Conservation (phyloP, 2,329 filamentous ascomycete species). For the Xylariomycetidae sp. region DNA sequence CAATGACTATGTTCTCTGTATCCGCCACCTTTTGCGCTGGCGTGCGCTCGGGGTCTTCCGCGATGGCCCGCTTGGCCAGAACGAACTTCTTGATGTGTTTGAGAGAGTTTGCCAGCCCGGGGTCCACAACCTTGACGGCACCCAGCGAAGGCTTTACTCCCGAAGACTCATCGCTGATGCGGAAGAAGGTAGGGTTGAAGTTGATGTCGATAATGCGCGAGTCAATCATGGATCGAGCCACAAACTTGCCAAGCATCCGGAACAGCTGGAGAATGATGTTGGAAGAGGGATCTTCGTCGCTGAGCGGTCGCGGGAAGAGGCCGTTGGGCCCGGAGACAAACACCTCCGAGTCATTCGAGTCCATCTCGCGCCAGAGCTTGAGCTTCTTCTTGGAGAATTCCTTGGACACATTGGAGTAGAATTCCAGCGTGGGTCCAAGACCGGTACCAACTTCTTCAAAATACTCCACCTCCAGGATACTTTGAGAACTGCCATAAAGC, state of each 20-base stretch:
- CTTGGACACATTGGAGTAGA: constrained; percentile 94
- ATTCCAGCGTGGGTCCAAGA: constrained; percentile 89
- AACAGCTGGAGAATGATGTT: constrained; percentile 84
- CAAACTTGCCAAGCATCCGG: constrained; percentile 92
- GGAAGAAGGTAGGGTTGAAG: constrained; percentile 97
- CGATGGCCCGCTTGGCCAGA: constrained; percentile 73
- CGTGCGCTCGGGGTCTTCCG: constrained; percentile 61
- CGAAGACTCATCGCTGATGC: constrained; percentile 67
- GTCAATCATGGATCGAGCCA: constrained; percentile 96
- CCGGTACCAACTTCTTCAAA: constrained; percentile 98
- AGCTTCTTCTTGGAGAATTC: constrained; percentile 97
- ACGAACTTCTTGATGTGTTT: constrained; percentile 84
- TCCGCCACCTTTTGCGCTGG: constrained; percentile 65
- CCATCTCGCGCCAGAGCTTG: constrained; percentile 92
- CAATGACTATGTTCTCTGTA: constrained; percentile 64
- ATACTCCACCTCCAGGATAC: constrained; percentile 94
- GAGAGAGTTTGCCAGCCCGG: constrained; percentile 77
- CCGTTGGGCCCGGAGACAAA: constrained; percentile 81
- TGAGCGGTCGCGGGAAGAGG: constrained; percentile 87
- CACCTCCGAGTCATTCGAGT: constrained; percentile 64
- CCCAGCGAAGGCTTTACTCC: constrained; percentile 77
- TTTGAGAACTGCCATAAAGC: constrained; percentile 92
- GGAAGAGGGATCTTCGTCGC: constrained; percentile 73
- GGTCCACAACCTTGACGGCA: constrained; percentile 83
- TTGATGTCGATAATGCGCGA: constrained; percentile 96